Evolutionary conservation across 2,329 filamentous ascomycete genomes (phyloP), one percentile per base, ranked within the genome.

Genomic region (Fusarium tjaetaba): DNA sequence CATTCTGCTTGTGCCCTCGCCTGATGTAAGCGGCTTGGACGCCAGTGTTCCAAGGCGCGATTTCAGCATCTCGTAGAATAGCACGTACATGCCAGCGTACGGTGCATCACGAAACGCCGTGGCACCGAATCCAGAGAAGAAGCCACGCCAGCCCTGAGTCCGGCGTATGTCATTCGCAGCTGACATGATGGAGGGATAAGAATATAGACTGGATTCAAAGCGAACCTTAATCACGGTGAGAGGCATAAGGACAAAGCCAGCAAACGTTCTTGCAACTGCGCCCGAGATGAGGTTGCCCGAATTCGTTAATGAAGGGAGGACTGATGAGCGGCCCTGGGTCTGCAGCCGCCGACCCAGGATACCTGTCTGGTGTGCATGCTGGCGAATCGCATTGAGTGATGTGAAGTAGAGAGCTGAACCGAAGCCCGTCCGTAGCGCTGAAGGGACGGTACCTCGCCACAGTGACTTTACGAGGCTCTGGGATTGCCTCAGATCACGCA

Each of bases 201-300:
- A 85, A 84, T 98, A 99, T 48, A 96, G 85, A 70, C 89, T 95
- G 32, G 93, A 96, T 82, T 99, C 96, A 80, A 97, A 98, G 49
- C 96, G 93, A 48, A 98, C 96, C 81, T 99, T 99, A 79, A 99
- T 92, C 49, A 99, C 92, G 3, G 96, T 99, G 69, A 98, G 90
- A 4, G 96, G 96, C 94, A 98, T 98, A 84, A 98, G 90, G 51
- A 97, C 85, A 79, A 98, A 93, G 42, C 96, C 96, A 0, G 96
- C 96, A 59, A 93, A 91, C 3, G 94, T 95, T 60, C 96, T 89
- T 30, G 96, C 95, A 24, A 91, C 86, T 11, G 95, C 95, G 15
- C 96, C 96, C 0, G 96, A 95, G 18, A 93, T 85, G 26, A 99
- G 87, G 79, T 99, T 99, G 57, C 92, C 93, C 7, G 92, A 89